Base-by-base conservation (phyloP, 805 yeast genomes). In the Cyberlindnera mrakii region DNA sequence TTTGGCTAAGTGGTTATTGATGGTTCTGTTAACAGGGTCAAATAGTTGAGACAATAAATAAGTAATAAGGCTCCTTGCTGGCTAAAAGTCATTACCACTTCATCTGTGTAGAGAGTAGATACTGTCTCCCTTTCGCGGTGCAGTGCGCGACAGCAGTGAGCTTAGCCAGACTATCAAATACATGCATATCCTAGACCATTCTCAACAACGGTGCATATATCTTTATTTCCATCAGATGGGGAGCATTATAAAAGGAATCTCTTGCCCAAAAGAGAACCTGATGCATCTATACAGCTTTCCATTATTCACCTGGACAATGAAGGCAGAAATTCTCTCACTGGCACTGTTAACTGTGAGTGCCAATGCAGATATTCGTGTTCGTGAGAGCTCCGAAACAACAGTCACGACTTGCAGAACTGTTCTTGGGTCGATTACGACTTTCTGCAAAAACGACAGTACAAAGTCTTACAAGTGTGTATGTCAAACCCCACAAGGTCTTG, bases 341-440 rank as follows among this genome's bases (percentile, higher is more conserved):
- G 17, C 29, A 11, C 18, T 15, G 11, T 9, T 30, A 8, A 45
- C 40, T 14, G 31, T n/a, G 11, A 44, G 40, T 23, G 27, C 10
- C 27, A 23, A 6, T 23, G 27, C 27, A 8, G 40, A 40, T 9
- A 53, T 47, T 37, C 55, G 49, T 19, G 48, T 51, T 23, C 54
- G 54, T 42, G 30, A 52, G 5, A 39, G 20, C 1, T 29, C 29
- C 4, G 49, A 48, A 40, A 33, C 41, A 10, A 44, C 41, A 2
- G 51, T 60, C 11, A 37, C 48, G 41, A 49, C 55, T 6, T 64
- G 68, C 46, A 58, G 48, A 43, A 47, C 49, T 33, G 52, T 62
- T 4, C 35, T 62, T 1, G 43, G 44, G 17, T 30, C 36, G 0
- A 52, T 60, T 7, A 58, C 58, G 0, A 34, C 33, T 7, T 61